Base-by-base conservation (phyloP, 129 eudicot species). In the Smallanthus sonchifolius region DNA sequence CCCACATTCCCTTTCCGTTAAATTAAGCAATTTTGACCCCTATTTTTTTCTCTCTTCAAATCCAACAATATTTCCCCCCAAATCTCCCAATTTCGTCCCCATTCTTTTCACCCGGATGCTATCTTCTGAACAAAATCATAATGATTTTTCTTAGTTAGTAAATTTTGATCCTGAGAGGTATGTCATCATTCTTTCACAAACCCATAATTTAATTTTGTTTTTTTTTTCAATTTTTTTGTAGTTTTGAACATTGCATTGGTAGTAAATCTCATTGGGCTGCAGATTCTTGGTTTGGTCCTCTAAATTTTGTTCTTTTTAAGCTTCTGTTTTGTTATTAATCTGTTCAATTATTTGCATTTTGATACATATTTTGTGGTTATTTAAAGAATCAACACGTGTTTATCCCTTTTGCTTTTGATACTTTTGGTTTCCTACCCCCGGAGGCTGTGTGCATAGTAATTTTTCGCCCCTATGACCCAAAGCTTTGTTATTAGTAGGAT, bases 1-100 rank as follows among this genome's bases (percentile, higher is more conserved):
- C 80, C 69, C 62, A 66, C 67, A 67, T 72, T 60, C 70, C 78
- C 37, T 47, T 74, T 73, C 76, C 77, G 59, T 62, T 36, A 75
- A 63, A 75, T 75, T 36, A 75, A 63, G n/a, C 63, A 54, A 32
- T 15, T 39, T 67, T 55, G 8, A 38, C 67, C 44, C 66, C 28
- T 55, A 13, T 49, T n/a, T 68, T 76, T 76, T 43, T 56, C 64
- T 55, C 62, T 65, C 63, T 47, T 37, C 9, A n/a, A 64, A 64
- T 52, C 65, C 3, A 64, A 75, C 79, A 49, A 75, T 49, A 36
- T 48, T 64, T 65, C 36, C 78, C 70, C 48, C 77, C 68, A 43
- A 73, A 49, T 28, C 16, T 57, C n/a, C 66, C 66, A 60, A 44
- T 61, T 62, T 51, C 17, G 35, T 32, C 45, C 70, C 34, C 5